Evolutionary conservation across 129 eudicot species (phyloP), one percentile per base, ranked within the genome.

Genomic region (Pittosporum tobira): DNA sequence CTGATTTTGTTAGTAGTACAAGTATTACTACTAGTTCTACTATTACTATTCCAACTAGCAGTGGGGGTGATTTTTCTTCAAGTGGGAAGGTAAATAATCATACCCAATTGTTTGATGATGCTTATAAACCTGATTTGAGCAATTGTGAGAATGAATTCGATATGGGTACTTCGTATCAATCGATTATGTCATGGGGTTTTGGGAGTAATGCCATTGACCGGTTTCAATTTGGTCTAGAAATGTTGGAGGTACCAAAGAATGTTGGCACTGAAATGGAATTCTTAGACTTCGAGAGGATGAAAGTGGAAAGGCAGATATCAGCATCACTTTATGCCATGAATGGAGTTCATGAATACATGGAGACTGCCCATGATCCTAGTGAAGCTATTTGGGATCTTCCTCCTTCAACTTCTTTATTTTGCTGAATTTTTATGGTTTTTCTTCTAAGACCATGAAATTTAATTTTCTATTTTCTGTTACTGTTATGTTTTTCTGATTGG

Each of bases 351-450:
- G 94, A 85, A 65, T 85, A 75, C 61, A 75, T 78, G 73, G 95
- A 90, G 28, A 71, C 79, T 57, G 71, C 74, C n/a, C 73, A 71
- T 69, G 97, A 89, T 79, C 84, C 95, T 55, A 77, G 54, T 68
- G 95, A 90, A 57, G 62, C 84, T 5, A 66, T 90, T 21, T 90
- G 98, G 98, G 95, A 85, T 82, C 95, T 85, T 75, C 98, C 97
- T 57, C 86, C 94, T 73, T 60, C 83, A 38, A 82, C 76, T 69
- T 68, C 95, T 55, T 69, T 83, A 69, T 85, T 82, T 54, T 77
- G 79, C 71, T 76, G 48, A 44, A 20, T 6, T 21, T 51, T 43
- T 13, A 28, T 55, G 21, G 25, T 2, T 37, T 13, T 40, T 40
- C 13, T 40, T 11, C 5, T 15, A 34, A 36, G 34, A 7, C 34